Evolutionary conservation across 768 basidiomycete genomes (phyloP).

Genomic region (Mycena venus): DNA sequence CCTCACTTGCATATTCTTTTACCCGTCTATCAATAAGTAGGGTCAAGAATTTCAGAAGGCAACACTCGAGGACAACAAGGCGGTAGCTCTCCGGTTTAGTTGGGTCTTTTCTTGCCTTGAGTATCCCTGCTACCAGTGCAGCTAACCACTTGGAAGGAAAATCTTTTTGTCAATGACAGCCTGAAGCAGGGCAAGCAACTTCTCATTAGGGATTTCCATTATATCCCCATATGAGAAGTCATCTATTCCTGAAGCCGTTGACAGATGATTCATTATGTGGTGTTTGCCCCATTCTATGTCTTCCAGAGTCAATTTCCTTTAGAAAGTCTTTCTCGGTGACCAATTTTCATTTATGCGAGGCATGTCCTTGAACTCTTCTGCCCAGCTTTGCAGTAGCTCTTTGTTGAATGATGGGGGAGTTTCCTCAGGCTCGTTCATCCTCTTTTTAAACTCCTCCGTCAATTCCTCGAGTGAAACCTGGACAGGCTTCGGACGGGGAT

Average conservation of each 20-base stretch:
- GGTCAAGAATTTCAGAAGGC: slow-evolving; percentile 38
- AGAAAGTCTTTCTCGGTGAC: slow-evolving; percentile 12
- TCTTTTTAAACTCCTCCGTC: neutral
- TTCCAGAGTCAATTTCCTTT: neutral
- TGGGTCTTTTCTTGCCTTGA: slow-evolving; percentile 33
- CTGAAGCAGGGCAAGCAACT: neutral
- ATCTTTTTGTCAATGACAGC: neutral
- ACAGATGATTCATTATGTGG: neutral
- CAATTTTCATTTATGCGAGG: neutral
- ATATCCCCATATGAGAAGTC: slow-evolving; percentile 3
- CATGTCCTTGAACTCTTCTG: neutral
- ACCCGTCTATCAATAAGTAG: slow-evolving; percentile 36
- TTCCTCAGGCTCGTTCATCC: neutral
- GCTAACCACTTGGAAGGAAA: neutral
- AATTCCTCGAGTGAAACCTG: neutral
- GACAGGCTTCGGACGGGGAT: slow-evolving; percentile 1
- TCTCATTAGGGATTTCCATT: neutral
- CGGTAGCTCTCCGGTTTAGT: slow-evolving; percentile 32
- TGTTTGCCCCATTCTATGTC: neutral
- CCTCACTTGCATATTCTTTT: slow-evolving; percentile 29
- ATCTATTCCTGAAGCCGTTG: neutral
- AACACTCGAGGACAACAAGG: slow-evolving; percentile 35
- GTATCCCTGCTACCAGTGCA: slow-evolving; percentile 2
- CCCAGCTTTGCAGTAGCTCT: neutral
- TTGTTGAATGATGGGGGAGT: slow-evolving; percentile 6